phyloP scores from a whole-genome alignment of 1,139 yeast species.

The Pneumocystis sp. region DNA sequence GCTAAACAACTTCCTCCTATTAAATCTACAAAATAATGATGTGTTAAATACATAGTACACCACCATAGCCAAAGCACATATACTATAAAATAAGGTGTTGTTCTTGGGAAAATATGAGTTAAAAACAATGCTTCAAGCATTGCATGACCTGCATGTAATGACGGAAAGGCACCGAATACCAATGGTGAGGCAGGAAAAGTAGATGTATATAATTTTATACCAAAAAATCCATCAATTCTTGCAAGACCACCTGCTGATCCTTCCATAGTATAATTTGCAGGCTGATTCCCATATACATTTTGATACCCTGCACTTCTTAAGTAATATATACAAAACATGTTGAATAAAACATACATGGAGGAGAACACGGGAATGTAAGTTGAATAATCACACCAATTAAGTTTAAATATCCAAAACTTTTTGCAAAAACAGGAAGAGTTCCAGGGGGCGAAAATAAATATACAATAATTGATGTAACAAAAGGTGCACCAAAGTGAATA shows the following conservation, averaged over 20 bases:
- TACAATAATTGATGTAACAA: constrained; percentile 63
- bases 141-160: constrained; percentile 64
- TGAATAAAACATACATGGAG: constrained; percentile 46
- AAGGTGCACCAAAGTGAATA: constrained; percentile 79
- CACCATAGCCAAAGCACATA: constrained; percentile 51
- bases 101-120: constrained; percentile 26
- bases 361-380: constrained; percentile 81
- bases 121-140: constrained; percentile 38
- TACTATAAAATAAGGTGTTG: constrained; percentile 14
- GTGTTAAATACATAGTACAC: constrained; percentile 60
- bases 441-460: constrained; percentile 91
- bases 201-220: constrained; percentile 73
- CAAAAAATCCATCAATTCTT: constrained; percentile 68
- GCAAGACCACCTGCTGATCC: constrained; percentile 97
- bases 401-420: constrained; percentile 97
- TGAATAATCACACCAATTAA: constrained; percentile 71
- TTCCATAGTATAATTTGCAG: constrained; percentile 81
- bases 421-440: constrained; percentile 68
- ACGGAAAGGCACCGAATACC: constrained; percentile 96
- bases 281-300: constrained; percentile 64
- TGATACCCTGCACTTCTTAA: constrained; percentile 40
- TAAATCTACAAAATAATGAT: constrained; percentile 53
- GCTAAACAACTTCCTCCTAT: constrained; percentile 36
- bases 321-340: not conserved
- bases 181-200: constrained; percentile 78